Conservation (phyloP, 129 eudicot genomes). For the Erigeron canadensis region DNA sequence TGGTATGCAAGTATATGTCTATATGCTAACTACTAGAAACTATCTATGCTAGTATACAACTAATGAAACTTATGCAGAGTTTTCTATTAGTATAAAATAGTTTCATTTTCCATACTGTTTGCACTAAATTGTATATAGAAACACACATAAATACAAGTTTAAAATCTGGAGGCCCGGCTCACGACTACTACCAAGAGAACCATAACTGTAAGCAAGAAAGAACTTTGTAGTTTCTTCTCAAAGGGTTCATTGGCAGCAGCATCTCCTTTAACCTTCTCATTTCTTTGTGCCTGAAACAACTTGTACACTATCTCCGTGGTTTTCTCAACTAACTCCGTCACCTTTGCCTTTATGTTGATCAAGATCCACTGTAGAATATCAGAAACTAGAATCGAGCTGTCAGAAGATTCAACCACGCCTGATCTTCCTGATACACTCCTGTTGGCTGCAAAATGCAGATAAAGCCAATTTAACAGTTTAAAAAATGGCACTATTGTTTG, state of each 20-base stretch:
- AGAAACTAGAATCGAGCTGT: slow-evolving; percentile 25
- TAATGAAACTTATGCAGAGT: slow-evolving; percentile 15
- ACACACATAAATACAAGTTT: slow-evolving; percentile 6
- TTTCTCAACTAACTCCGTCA: slow-evolving; percentile 48
- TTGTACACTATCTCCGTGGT: slow-evolving; percentile 38
- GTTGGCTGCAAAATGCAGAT: slow-evolving; percentile 32
- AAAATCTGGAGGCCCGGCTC: slow-evolving; percentile 39
- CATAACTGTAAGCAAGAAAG: slow-evolving; percentile 53
- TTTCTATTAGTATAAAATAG: background rate
- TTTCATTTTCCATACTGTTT: too few relatives aligned
- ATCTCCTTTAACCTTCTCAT: slow-evolving; percentile 23
- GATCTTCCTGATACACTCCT: slow-evolving; percentile 3
- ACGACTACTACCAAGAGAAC: slow-evolving; percentile 63
- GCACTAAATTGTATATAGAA: background rate
- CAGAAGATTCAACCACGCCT: slow-evolving; percentile 22
- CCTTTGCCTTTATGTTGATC: slow-evolving; percentile 41
- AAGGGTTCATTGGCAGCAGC: slow-evolving; percentile 30
- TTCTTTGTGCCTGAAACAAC: slow-evolving; percentile 35
- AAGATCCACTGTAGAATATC: slow-evolving; percentile 45
- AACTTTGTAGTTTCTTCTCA: slow-evolving; percentile 42
- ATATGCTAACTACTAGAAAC: slow-evolving; percentile 32
- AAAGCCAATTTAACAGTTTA: background rate
- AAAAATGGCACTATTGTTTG: background rate
- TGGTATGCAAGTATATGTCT: slow-evolving; percentile 12
- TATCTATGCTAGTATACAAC: slow-evolving; percentile 3